These are phyloP conservation scores for Thymus quinquecostatus DNA, from an alignment of 257 asterid genomes.

Conservation along the genomic window DNA sequence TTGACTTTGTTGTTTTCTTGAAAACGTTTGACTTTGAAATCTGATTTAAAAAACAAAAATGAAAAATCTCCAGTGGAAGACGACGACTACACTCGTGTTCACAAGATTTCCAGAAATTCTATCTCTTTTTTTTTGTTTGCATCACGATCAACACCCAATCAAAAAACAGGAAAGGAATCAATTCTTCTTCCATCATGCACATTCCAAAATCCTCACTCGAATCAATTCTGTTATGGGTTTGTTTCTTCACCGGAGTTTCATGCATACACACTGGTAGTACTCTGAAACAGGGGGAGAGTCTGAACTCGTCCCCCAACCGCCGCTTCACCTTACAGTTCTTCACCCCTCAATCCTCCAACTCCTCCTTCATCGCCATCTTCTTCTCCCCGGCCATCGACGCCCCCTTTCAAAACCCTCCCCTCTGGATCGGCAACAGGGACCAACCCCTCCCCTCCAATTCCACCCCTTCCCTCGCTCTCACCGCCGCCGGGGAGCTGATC, in stretches of 20 bases:
- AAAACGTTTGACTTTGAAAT: too few relatives aligned
- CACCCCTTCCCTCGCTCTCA: constrained; percentile 33
- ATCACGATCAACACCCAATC: too few relatives aligned
- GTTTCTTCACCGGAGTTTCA: background rate
- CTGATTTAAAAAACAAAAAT: too few relatives aligned
- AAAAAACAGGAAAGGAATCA: too few relatives aligned
- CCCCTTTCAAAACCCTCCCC: background rate
- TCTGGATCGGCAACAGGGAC: constrained; percentile 48
- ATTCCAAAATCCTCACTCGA: too few relatives aligned
- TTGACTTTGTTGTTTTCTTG: too few relatives aligned
- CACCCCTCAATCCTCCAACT: constrained; percentile 21
- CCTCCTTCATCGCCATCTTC: constrained; percentile 47
- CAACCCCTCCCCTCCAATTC: constrained; percentile 9
- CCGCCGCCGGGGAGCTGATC: constrained; percentile 32
- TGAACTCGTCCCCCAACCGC: constrained; percentile 34
- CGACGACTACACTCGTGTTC: too few relatives aligned
- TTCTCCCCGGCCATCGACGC: background rate
- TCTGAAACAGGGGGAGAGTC: constrained; percentile 37
- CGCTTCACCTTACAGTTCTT: constrained; percentile 50
- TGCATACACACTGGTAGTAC: constrained; percentile 20
- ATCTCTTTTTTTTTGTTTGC: too few relatives aligned
- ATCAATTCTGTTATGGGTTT: too few relatives aligned
- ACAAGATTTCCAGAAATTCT: too few relatives aligned
- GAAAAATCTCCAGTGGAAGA: too few relatives aligned
- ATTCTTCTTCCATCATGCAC: too few relatives aligned